Evolutionary conservation across 2,329 filamentous ascomycete species (phyloP).

Genomic region (Kalmusia sp.): DNA sequence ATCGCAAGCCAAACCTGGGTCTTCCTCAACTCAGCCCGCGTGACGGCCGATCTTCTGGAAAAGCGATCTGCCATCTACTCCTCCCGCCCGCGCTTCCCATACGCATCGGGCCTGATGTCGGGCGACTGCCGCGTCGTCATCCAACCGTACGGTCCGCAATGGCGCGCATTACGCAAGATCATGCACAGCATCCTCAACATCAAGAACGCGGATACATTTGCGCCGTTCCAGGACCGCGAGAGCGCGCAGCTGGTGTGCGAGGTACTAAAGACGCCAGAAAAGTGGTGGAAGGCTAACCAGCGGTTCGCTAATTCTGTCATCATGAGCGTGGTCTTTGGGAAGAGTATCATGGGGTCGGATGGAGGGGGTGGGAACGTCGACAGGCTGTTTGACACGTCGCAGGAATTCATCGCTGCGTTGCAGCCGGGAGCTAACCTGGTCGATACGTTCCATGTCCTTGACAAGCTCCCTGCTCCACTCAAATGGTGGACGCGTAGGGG

Average conservation of each 20-base stretch:
- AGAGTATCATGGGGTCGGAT: slow-evolving; percentile 11
- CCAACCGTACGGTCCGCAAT: slow-evolving; percentile 36
- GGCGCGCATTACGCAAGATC: slow-evolving; percentile 37
- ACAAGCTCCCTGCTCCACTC: slow-evolving; percentile 34
- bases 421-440: slow-evolving; percentile 40
- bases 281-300: slow-evolving; percentile 32
- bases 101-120: slow-evolving; percentile 34
- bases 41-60: slow-evolving; percentile 23
- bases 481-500: slow-evolving; percentile 40
- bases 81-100: slow-evolving; percentile 22
- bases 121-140: slow-evolving; percentile 37
- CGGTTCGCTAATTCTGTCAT: slow-evolving; percentile 41
- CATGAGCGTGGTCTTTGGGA: slow-evolving; percentile 43
- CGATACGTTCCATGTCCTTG: slow-evolving; percentile 42
- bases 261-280: slow-evolving; percentile 29
- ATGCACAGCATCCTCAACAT: slow-evolving; percentile 41
- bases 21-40: slow-evolving; percentile 25
- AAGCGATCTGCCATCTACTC: slow-evolving; percentile 25
- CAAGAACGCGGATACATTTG: slow-evolving; percentile 28
- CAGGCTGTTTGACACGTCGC: slow-evolving; percentile 21
- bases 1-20: slow-evolving; percentile 21
- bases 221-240: slow-evolving; percentile 42
- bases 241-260: slow-evolving; percentile 35
- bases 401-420: slow-evolving; percentile 28
- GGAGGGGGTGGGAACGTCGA: slow-evolving; percentile 11